Evolutionary conservation across 768 basidiomycete genomes (phyloP), one percentile per base, ranked within the genome.

Genomic region (Mycena sanguinolenta): DNA sequence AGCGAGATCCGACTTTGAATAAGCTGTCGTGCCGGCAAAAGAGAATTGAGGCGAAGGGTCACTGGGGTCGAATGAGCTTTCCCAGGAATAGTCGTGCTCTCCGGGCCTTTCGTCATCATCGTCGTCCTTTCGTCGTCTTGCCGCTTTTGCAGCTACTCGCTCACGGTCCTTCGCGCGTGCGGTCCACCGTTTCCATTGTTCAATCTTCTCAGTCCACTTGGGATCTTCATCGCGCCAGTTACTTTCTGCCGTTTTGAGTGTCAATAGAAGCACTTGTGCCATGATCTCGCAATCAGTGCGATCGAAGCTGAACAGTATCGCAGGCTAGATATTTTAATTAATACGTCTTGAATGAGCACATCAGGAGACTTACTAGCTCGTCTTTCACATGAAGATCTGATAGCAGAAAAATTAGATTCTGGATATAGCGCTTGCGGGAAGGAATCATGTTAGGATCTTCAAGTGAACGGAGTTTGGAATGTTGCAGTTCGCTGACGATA

Each of bases 261-360:
- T 75, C 2, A 65, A 19, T 1, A 81, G 23, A 27, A 93, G 76
- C 16, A 69, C 65, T 25, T 75, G 42, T 0, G 84, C 88, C 81
- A 91, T 84, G n/a, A 78, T 71, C 75, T 92, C 90, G 75, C 91
- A 92, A 23, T 82, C 81, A 2, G 80, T 76, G 23, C 92, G 86
- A 71, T 92, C 89, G 73, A 93, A 91, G 62, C 83, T 86, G 81
- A 93, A 93, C 25, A 93, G 77, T 16, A 93, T 86, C 0, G 90
- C 92, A 4, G 91, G 91, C 90, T 91, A 62, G 0, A 49, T 13
- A 23, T 58, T 30, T 58, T 30, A 19, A 27, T 42, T 30, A 53
- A 63, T 55, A 39, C 21, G 28, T 65, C 21, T 32, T 38, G 4
- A 23, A 36, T 23, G 23, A 23, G 58, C 27, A 25, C 21, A 44